phyloP scores from a whole-genome alignment of 192 early-diverging fungal species.

The Gryganskiella cystojenkinii region DNA sequence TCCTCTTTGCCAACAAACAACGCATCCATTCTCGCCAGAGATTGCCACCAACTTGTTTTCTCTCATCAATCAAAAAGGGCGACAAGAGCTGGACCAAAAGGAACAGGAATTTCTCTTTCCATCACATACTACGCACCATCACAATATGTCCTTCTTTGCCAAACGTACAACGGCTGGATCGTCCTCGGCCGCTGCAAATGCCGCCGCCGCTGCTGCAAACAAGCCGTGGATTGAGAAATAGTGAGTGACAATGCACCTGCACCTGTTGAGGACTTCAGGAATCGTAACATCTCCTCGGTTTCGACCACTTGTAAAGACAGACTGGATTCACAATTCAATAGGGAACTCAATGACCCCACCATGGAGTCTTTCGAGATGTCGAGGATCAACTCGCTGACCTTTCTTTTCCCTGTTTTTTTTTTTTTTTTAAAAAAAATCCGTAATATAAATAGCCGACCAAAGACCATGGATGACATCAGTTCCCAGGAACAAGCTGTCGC shows the following conservation, averaged over 20 bases:
- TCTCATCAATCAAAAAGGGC: too few relatives aligned
- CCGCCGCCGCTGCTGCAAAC: constrained; percentile 29
- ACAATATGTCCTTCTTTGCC: constrained; percentile 38
- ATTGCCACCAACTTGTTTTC: too few relatives aligned
- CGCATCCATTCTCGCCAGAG: too few relatives aligned
- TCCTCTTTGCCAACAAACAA: too few relatives aligned
- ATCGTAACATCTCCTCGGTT: too few relatives aligned
- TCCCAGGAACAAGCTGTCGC: constrained; percentile 91
- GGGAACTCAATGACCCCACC: not conserved
- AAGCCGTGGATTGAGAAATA: constrained; percentile 96
- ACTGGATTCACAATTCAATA: not conserved
- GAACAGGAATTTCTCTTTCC: too few relatives aligned
- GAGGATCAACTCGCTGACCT: not conserved
- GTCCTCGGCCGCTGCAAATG: constrained; percentile 18
- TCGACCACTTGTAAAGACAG: too few relatives aligned
- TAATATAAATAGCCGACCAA: constrained; percentile 85
- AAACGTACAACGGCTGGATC: constrained; percentile 22
- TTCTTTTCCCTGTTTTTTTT: constrained; percentile 24
- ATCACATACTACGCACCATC: not conserved
- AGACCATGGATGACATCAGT: constrained; percentile 85
- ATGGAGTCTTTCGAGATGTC: not conserved
- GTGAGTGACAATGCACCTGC: constrained; percentile 52
- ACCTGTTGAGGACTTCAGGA: too few relatives aligned
- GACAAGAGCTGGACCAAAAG: too few relatives aligned
- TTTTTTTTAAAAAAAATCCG: not conserved